These are phyloP conservation scores for Eruca vesicaria DNA, from an alignment of 441 rosid species.

Conservation along the genomic window DNA sequence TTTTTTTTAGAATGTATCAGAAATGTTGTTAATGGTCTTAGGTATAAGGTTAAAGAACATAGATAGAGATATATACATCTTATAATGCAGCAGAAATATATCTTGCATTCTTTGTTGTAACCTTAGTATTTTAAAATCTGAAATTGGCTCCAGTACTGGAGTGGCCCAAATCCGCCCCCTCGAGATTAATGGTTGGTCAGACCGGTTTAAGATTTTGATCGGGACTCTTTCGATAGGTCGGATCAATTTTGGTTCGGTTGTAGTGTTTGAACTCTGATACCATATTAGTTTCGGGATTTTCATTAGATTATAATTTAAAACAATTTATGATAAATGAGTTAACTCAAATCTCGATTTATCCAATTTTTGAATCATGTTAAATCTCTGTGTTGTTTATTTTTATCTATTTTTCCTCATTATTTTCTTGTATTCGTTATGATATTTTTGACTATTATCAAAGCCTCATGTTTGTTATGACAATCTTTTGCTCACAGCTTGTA, in stretches of 20 bases:
- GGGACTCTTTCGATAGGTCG: background rate
- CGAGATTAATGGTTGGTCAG: background rate
- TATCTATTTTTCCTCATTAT: background rate
- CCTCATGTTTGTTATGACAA: constrained; percentile 1
- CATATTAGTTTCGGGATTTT: background rate
- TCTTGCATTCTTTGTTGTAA: background rate
- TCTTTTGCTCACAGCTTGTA: constrained; percentile 49
- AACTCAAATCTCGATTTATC: too few relatives aligned
- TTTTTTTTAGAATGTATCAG: background rate
- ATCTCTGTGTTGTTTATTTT: background rate
- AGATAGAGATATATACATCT: background rate
- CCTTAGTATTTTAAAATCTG: background rate
- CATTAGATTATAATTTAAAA: too few relatives aligned
- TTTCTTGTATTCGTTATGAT: background rate
- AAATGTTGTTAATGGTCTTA: background rate
- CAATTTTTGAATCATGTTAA: background rate
- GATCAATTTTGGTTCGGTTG: background rate
- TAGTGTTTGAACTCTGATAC: background rate
- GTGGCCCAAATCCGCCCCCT: background rate
- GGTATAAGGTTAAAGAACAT: background rate
- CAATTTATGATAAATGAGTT: too few relatives aligned
- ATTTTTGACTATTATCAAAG: background rate
- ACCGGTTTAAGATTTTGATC: background rate
- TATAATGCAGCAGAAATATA: background rate
- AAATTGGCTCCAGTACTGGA: background rate